phyloP scores from a whole-genome alignment of 2,329 filamentous ascomycete species.

The Colletotrichum sp. region DNA sequence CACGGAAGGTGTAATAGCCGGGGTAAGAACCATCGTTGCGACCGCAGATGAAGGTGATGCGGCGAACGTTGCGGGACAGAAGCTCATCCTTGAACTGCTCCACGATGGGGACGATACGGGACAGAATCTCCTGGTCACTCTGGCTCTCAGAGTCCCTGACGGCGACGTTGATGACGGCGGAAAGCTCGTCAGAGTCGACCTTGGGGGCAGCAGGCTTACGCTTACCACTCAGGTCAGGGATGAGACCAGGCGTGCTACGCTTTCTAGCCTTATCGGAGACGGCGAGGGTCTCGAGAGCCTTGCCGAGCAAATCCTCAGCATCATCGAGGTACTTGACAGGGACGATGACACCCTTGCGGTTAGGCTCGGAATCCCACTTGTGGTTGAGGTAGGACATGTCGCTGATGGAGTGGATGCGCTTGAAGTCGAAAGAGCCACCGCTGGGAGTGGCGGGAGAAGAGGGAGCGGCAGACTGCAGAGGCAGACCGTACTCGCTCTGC shows the following conservation, averaged over 20 bases:
- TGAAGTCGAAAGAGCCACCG: conserved; percentile 66
- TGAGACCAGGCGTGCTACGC: conserved; percentile 59
- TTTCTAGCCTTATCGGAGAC: conserved; percentile 62
- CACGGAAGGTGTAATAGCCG: conserved; percentile 98
- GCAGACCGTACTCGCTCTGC: conserved; percentile 86
- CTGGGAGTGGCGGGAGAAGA: conserved; percentile 83
- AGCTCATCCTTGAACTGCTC: conserved; percentile 85
- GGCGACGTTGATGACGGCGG: conserved; percentile 90
- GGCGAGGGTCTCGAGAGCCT: conserved; percentile 85
- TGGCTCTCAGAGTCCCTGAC: conserved; percentile 85
- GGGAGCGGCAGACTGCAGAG: conserved; percentile 78
- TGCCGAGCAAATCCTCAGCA: conserved; percentile 82
- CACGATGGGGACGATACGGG: conserved; percentile 77
- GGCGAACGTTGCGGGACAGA: conserved; percentile 79
- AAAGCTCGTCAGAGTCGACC: conserved; percentile 77
- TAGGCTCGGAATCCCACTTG: conserved; percentile 76
- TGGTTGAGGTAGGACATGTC: conserved; percentile 90
- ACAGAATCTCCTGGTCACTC: conserved; percentile 81
- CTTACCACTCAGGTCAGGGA: conserved; percentile 77
- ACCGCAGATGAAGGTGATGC: conserved; percentile 95
- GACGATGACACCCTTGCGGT: conserved; percentile 91
- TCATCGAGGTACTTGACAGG: conserved; percentile 95
- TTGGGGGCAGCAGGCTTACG: conserved; percentile 63
- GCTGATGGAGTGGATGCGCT: conserved; percentile 91
- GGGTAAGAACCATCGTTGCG: conserved; percentile 94